Percentiles rank a stretch among this genome's conserved stretches.
These are phyloP conservation scores for Chenopodium suecicum DNA, from an alignment of 148 eudicot genomes.

Conservation along the genomic window DNA sequence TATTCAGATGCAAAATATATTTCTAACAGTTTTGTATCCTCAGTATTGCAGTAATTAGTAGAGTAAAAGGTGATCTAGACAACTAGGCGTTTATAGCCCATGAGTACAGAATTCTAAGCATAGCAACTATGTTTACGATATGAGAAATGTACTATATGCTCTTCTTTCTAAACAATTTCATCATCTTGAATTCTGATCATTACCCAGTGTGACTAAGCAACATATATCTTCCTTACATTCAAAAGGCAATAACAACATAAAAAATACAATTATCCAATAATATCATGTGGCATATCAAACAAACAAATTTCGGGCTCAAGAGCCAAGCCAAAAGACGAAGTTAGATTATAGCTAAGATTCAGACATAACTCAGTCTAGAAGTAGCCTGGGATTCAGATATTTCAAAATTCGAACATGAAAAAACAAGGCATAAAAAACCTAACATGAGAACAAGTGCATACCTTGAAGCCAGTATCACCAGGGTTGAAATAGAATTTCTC, in stretches of 20 bases:
- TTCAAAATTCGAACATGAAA: background rate
- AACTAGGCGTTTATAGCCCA: background rate
- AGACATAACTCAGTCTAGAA: background rate
- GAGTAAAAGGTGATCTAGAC: background rate
- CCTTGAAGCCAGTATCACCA: slow-evolving; percentile 99
- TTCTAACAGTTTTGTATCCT: background rate
- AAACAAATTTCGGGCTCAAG: background rate
- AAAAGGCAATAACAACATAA: background rate
- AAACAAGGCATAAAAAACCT: background rate
- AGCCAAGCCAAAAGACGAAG: background rate
- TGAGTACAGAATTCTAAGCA: background rate
- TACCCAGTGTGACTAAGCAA: background rate
- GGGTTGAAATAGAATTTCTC: slow-evolving; percentile 97
- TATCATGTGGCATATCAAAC: background rate
- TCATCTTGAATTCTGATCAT: background rate
- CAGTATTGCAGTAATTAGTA: background rate
- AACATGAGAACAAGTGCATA: slow-evolving; percentile 24
- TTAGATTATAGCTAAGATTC: background rate
- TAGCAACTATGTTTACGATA: background rate
- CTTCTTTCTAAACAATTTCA: background rate
- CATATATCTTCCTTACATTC: background rate
- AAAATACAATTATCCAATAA: background rate
- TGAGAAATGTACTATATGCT: background rate
- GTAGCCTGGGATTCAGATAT: background rate
- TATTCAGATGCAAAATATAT: background rate